phyloP scores from a whole-genome alignment of 768 basidiomycete species.

The Pulveroboletus sp. region DNA sequence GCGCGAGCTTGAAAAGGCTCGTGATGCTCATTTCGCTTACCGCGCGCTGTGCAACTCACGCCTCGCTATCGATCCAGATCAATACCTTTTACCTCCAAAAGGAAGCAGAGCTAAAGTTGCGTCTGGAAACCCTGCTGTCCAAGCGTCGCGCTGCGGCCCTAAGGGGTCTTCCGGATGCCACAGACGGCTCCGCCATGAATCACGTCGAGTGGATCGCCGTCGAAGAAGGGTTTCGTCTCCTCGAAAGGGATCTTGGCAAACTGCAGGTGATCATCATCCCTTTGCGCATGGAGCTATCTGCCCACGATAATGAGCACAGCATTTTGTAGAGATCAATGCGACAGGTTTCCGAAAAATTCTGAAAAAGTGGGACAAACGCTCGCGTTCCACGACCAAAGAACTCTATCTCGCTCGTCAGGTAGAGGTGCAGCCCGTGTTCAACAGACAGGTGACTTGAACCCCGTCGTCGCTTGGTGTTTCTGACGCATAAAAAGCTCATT shows the following conservation, averaged over 20 bases:
- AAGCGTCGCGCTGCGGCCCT: slow-evolving; percentile 85
- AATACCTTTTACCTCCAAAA: slow-evolving; percentile 97
- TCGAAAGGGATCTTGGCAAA: slow-evolving; percentile 93
- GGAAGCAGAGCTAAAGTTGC: slow-evolving; percentile 89
- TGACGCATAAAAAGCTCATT: slow-evolving; percentile 61
- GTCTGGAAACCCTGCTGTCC: slow-evolving; percentile 89
- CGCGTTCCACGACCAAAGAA: slow-evolving; percentile 93
- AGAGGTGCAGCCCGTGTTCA: slow-evolving; percentile 98
- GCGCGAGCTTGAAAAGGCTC: slow-evolving; percentile 93
- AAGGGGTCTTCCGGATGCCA: slow-evolving; percentile 65
- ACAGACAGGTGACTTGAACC: slow-evolving; percentile 69
- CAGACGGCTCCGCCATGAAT: slow-evolving; percentile 51
- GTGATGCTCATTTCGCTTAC: slow-evolving; percentile 14
- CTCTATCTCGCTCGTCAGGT: slow-evolving; percentile 95
- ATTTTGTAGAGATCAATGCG: slow-evolving; percentile 97
- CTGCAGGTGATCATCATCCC: slow-evolving; percentile 63
- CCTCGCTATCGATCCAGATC: slow-evolving; percentile 56
- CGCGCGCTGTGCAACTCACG: slow-evolving; percentile 4
- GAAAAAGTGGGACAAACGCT: slow-evolving; percentile 98
- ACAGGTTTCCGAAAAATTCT: slow-evolving; percentile 96
- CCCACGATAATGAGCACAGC: slow-evolving; percentile 45
- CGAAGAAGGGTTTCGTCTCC: slow-evolving; percentile 91
- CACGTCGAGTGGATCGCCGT: slow-evolving; percentile 95
- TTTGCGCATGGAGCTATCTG: slow-evolving; percentile 6
- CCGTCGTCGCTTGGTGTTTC: slow-evolving; percentile 1